phyloP scores from a whole-genome alignment of 73 alveolate species.

The Paramecium sonneborni region DNA sequence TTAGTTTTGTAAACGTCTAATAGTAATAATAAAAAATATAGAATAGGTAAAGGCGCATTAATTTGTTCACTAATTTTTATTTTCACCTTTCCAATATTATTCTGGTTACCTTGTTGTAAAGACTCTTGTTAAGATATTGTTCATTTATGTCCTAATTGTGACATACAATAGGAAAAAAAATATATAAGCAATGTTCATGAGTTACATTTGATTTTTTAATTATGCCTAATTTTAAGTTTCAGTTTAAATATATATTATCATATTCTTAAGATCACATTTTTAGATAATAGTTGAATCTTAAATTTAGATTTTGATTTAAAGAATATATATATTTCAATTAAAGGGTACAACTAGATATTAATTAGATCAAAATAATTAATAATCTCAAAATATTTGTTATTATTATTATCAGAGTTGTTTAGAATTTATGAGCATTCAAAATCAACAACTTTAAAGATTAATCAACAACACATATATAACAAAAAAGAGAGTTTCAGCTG shows the following conservation, averaged over 20 bases:
- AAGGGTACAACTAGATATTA: neutral
- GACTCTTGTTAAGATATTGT: slow-evolving; percentile 17
- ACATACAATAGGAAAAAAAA: neutral
- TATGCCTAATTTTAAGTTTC: slow-evolving; percentile 38
- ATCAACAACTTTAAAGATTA: neutral
- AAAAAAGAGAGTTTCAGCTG: slow-evolving; percentile 83
- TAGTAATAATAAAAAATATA: neutral
- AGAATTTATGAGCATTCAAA: slow-evolving; percentile 12
- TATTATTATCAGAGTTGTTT: neutral
- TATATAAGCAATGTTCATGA: slow-evolving; percentile 28
- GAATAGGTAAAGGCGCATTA: neutral
- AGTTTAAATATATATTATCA: neutral
- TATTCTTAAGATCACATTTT: neutral
- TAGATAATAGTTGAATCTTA: too few relatives aligned
- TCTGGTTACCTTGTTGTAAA: neutral
- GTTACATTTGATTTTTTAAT: neutral
- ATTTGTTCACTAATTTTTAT: neutral
- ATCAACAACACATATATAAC: slow-evolving; percentile 50
- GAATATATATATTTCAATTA: too few relatives aligned
- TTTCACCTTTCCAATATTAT: neutral
- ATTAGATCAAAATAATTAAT: neutral
- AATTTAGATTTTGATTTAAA: too few relatives aligned
- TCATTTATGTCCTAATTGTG: slow-evolving; percentile 33
- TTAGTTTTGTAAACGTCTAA: neutral
- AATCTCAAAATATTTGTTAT: neutral